These are phyloP conservation scores for Tetrapisispora taiwanensis DNA, from an alignment of 805 yeast genomes.

Conservation along the genomic window DNA sequence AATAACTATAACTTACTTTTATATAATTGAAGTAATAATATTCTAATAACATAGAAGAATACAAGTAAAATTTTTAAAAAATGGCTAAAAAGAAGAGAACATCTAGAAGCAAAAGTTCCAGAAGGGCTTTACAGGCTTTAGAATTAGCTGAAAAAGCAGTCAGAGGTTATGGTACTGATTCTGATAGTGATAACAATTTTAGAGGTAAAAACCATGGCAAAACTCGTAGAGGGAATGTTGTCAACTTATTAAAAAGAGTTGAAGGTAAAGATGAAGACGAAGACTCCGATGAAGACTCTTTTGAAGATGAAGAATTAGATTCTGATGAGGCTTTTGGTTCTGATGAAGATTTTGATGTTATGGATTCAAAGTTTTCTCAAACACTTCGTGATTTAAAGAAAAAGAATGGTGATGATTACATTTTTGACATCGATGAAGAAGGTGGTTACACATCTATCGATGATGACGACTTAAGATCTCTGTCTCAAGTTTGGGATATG, in stretches of 20 bases:
- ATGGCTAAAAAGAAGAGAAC: conserved; percentile 24
- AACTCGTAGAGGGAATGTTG: conserved; percentile 29
- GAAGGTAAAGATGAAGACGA: conserved; percentile 6
- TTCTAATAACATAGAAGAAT: too few relatives aligned
- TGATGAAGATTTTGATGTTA: conserved; percentile 57
- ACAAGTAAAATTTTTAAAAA: too few relatives aligned
- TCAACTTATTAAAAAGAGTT: conserved; percentile 27
- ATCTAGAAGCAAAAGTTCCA: conserved; percentile 22
- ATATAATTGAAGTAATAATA: too few relatives aligned
- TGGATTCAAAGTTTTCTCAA: conserved; percentile 60
- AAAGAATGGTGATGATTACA: conserved; percentile 26
- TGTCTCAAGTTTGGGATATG: conserved; percentile 85
- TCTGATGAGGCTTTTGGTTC: conserved; percentile 87
- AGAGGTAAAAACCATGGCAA: background rate
- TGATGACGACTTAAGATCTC: conserved; percentile 60
- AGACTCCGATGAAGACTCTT: conserved; percentile 27
- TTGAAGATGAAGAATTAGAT: conserved; percentile 59
- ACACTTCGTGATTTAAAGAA: conserved; percentile 49
- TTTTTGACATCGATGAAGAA: conserved; percentile 34
- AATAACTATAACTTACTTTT: too few relatives aligned
- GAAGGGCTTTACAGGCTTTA: conserved; percentile 41
- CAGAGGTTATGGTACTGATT: conserved; percentile 23
- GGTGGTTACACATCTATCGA: conserved; percentile 66
- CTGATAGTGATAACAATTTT: conserved; percentile 22
- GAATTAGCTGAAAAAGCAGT: conserved; percentile 39